Conservation (phyloP, 495 filamentous ascomycete genomes). For the Penicillium soppii region DNA sequence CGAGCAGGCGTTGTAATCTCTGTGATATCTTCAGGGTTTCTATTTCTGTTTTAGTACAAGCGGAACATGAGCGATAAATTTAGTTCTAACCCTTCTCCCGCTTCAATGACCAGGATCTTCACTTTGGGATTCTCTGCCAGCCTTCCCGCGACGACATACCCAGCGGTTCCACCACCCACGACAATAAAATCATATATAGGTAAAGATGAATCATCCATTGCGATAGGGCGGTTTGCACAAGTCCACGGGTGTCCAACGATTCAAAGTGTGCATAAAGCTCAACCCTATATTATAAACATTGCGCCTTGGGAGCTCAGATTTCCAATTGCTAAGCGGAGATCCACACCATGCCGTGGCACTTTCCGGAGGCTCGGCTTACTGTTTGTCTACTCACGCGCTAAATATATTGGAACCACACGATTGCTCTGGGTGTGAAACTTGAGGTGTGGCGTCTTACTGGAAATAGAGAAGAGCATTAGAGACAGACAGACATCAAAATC, state of each 20-base stretch:
- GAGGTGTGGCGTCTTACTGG: not conserved
- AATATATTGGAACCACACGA: not conserved
- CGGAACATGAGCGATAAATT: not conserved
- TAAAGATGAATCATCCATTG: not conserved
- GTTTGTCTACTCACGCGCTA: not conserved
- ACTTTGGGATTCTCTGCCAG: not conserved
- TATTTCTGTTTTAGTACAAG: not conserved
- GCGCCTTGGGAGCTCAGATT: no score
- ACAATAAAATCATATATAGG: not conserved
- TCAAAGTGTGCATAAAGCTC: no score
- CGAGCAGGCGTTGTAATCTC: conserved; percentile 36
- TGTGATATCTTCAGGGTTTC: conserved; percentile 27
- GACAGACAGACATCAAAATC: not conserved
- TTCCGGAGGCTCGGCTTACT: not conserved
- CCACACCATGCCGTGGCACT: not conserved
- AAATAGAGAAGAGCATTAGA: not conserved
- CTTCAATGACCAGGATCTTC: not conserved
- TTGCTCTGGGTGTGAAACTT: not conserved
- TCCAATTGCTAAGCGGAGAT: no score
- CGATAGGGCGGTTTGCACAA: not conserved
- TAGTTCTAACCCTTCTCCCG: not conserved
- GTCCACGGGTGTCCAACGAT: no score
- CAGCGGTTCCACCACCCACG: not conserved
- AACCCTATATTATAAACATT: no score
- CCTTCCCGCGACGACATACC: not conserved